phyloP scores from a whole-genome alignment of 352 stramenopile genomes.

The Phytophthora macrochlamydospora region DNA sequence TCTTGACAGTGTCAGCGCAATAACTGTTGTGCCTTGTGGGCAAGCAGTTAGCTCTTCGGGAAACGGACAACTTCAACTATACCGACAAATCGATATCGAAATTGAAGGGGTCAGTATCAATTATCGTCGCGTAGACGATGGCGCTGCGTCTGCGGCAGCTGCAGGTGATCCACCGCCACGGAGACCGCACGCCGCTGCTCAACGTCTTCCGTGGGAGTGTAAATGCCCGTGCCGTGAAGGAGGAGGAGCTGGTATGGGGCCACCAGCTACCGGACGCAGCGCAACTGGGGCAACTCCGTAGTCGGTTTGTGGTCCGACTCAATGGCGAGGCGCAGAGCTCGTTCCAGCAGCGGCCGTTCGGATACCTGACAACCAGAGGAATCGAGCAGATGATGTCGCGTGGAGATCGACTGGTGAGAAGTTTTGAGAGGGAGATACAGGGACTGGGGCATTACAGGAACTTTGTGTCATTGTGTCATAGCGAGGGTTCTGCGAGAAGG shows the following conservation, averaged over 20 bases:
- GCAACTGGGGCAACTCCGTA: conserved; percentile 44
- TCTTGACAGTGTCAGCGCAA: not conserved
- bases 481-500: conserved; percentile 44
- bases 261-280: conserved; percentile 44
- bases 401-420: conserved; percentile 52
- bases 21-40: not conserved
- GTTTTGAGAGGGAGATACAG: not conserved
- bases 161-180: conserved; percentile 82
- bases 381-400: conserved; percentile 72
- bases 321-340: conserved; percentile 18
- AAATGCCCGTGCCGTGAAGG: conserved; percentile 27
- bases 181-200: conserved; percentile 74
- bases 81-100: not conserved
- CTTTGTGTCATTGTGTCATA: conserved; percentile 24
- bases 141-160: conserved; percentile 66
- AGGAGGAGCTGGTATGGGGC: conserved; percentile 53
- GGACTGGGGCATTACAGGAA: conserved; percentile 7
- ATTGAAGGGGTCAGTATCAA: not conserved
- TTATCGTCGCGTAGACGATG: conserved; percentile 10
- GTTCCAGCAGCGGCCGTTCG: conserved; percentile 69
- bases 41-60: not conserved
- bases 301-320: conserved; percentile 32
- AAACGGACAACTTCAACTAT: too few species aligned
- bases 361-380: conserved; percentile 64
- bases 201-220: conserved; percentile 66